Evolutionary conservation across 1,284 basidiomycete genomes (phyloP).

Genomic region (Austroboletus rostrupii): DNA sequence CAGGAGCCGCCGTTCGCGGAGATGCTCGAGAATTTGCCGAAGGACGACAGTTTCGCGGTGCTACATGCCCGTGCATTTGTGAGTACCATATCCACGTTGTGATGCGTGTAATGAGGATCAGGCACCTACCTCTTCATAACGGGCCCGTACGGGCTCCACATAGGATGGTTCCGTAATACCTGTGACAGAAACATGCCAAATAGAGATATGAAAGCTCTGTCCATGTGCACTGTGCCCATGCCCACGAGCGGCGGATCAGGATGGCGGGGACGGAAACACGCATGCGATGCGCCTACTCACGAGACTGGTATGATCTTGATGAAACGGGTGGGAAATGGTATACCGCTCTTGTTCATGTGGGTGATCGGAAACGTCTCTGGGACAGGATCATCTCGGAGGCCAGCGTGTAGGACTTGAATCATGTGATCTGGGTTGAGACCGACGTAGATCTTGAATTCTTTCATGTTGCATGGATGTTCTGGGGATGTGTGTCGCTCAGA

Average conservation of each 20-base stretch:
- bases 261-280: not conserved
- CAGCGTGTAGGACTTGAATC: slow-evolving; percentile 57
- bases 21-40: slow-evolving; percentile 72
- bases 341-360: slow-evolving; percentile 49
- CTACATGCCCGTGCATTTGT: slow-evolving; percentile 1
- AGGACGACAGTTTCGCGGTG: slow-evolving; percentile 62
- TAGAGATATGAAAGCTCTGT: slow-evolving; percentile 69
- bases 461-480: slow-evolving; percentile 81
- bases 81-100: not conserved
- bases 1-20: slow-evolving; percentile 71
- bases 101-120: not conserved
- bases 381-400: slow-evolving; percentile 60
- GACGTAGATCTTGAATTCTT: slow-evolving; percentile 69
- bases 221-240: slow-evolving; percentile 52
- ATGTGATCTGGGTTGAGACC: slow-evolving; percentile 62
- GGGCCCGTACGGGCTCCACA: slow-evolving; percentile 48
- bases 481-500: not conserved
- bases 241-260: not conserved
- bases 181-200: slow-evolving; percentile 65
- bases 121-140: slow-evolving; percentile 57
- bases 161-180: slow-evolving; percentile 54
- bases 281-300: slow-evolving; percentile 37
- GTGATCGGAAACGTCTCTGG: slow-evolving; percentile 62
- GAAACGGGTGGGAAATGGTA: slow-evolving; percentile 60
- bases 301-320: slow-evolving; percentile 71